phyloP scores from a whole-genome alignment of 352 stramenopile genomes.

The Pythium periplocum region DNA sequence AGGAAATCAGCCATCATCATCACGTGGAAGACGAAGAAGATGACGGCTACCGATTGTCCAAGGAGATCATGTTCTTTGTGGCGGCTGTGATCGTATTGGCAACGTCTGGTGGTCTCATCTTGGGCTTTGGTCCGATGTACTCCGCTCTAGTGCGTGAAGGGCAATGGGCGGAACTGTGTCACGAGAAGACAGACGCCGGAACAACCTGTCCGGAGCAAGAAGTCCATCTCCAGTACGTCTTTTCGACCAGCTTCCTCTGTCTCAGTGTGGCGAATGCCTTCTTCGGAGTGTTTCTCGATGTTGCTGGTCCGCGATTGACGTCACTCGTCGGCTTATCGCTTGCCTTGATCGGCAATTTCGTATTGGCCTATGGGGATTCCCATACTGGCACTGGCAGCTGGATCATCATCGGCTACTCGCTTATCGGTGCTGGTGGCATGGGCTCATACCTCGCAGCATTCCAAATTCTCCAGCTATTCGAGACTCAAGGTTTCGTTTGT shows the following conservation, averaged over 20 bases:
- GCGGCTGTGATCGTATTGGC: conserved; percentile 53
- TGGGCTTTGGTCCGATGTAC: conserved; percentile 77
- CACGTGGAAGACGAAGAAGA: conserved; percentile 6
- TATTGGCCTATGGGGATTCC: conserved; percentile 51
- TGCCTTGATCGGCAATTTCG: conserved; percentile 48
- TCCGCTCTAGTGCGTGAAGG: conserved; percentile 55
- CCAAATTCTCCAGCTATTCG: conserved; percentile 75
- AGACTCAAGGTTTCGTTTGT: conserved; percentile 71
- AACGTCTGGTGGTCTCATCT: conserved; percentile 63
- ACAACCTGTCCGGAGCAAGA: conserved; percentile 52
- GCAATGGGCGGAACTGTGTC: conserved; percentile 67
- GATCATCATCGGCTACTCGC: conserved; percentile 66
- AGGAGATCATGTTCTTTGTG: conserved; percentile 59
- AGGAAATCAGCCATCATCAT: conserved; percentile 5
- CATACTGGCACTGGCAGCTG: conserved; percentile 32
- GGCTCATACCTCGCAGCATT: conserved; percentile 74
- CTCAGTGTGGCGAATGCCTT: conserved; percentile 76
- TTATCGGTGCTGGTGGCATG: conserved; percentile 66
- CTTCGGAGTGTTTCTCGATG: conserved; percentile 71
- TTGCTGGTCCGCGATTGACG: conserved; percentile 51
- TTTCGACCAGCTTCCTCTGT: conserved; percentile 73
- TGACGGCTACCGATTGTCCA: conserved; percentile 30
- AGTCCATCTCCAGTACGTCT: conserved; percentile 70
- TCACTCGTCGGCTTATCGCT: conserved; percentile 49
- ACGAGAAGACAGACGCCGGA: conserved; percentile 1